phyloP scores from a whole-genome alignment of 176 grass and related monocot genomes.

The Cymbopogon citratus region DNA sequence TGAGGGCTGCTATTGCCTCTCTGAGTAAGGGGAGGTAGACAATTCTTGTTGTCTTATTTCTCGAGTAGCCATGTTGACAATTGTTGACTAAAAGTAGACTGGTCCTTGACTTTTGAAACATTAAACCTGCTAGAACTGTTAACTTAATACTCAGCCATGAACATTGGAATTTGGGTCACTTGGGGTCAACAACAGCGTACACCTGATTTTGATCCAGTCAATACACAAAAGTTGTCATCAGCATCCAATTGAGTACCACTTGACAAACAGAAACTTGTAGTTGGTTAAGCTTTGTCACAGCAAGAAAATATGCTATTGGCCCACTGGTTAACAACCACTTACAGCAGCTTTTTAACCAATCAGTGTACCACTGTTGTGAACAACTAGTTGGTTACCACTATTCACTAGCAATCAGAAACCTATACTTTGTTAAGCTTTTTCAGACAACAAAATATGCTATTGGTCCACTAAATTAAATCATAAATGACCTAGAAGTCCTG shows the following conservation, averaged over 20 bases:
- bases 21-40: background rate
- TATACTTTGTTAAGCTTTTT: background rate
- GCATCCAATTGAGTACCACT: background rate
- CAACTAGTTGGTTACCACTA: background rate
- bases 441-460: background rate
- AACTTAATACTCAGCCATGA: background rate
- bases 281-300: background rate
- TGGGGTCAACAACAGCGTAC: background rate
- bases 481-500: background rate
- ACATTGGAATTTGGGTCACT: background rate
- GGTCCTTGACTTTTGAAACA: background rate
- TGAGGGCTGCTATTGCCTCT: background rate
- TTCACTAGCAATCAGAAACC: background rate
- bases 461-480: background rate
- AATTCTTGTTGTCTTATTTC: background rate
- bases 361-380: background rate
- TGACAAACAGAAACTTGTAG: background rate
- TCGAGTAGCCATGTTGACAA: background rate
- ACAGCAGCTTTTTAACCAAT: background rate
- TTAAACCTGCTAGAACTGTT: background rate
- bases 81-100: background rate
- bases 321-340: background rate
- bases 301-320: background rate
- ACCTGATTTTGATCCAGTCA: background rate
- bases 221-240: background rate